Conservation (phyloP, 495 filamentous ascomycete genomes). For the Tuber indicum region DNA sequence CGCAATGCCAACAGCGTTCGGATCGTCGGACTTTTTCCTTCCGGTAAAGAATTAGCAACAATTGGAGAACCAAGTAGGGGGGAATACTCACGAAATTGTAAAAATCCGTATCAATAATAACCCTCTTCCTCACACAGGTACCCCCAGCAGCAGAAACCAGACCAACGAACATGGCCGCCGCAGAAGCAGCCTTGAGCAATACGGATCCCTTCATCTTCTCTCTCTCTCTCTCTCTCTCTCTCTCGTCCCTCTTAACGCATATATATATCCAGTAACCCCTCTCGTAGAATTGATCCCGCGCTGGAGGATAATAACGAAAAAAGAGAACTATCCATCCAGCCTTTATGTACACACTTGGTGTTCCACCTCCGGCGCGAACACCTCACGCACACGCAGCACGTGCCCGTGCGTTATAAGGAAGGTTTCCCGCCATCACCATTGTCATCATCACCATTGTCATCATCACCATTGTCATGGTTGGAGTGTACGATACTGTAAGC, state of each 20-base stretch:
- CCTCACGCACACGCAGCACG: not conserved
- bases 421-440: not conserved
- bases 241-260: not conserved
- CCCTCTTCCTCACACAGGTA: constrained; percentile 14
- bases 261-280: not conserved
- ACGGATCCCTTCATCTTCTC: not conserved
- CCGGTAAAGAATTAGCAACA: not conserved
- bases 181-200: not conserved
- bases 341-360: not conserved
- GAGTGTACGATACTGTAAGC: not conserved
- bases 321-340: not conserved
- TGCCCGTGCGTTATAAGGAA: not conserved
- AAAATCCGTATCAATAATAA: constrained; percentile 30
- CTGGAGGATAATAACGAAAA: not conserved
- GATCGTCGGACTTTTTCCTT: constrained; percentile 15
- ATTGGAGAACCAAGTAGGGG: not conserved
- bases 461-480: not conserved
- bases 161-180: not conserved
- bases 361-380: not conserved
- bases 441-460: not conserved
- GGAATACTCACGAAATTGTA: constrained; percentile 18
- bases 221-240: not conserved
- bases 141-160: not conserved
- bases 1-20: constrained; percentile 22
- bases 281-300: not conserved